These are phyloP conservation scores for Aphanomyces euteiches DNA, from an alignment of 352 stramenopile genomes.

Conservation along the genomic window DNA sequence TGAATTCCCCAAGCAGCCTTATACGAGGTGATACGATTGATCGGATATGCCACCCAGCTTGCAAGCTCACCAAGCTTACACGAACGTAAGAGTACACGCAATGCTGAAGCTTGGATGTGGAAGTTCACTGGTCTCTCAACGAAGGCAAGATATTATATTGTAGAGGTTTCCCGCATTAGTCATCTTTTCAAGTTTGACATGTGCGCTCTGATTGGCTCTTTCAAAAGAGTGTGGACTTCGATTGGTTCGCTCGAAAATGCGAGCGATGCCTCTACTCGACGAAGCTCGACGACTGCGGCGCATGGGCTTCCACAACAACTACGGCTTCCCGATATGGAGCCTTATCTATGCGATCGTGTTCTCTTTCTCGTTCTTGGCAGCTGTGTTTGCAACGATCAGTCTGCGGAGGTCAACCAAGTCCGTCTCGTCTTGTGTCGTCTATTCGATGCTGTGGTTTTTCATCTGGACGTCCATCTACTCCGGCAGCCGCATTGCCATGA, in stretches of 20 bases:
- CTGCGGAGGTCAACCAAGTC: slow-evolving; percentile 19
- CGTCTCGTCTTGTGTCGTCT: slow-evolving; percentile 24
- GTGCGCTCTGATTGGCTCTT: slow-evolving; percentile 6
- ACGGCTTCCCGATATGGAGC: slow-evolving; percentile 26
- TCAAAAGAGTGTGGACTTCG: neutral
- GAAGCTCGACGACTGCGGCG: neutral
- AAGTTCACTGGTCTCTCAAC: too few species aligned
- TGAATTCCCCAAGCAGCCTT: too few species aligned
- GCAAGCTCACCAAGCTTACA: too few species aligned
- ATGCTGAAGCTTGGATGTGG: too few species aligned
- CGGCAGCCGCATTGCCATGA: slow-evolving; percentile 11
- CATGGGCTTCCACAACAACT: neutral
- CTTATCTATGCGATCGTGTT: slow-evolving; percentile 20
- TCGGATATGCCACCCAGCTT: too few species aligned
- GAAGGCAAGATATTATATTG: too few species aligned
- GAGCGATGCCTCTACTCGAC: neutral
- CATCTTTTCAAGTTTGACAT: neutral
- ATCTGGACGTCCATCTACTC: slow-evolving; percentile 21
- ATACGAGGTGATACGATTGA: too few species aligned
- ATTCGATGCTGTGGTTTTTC: slow-evolving; percentile 23
- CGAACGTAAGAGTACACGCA: too few species aligned
- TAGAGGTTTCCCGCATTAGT: too few species aligned
- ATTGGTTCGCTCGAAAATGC: slow-evolving; percentile 2
- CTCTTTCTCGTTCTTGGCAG: slow-evolving; percentile 22
- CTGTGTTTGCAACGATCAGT: neutral